phyloP scores from a whole-genome alignment of 768 basidiomycete species.

The Mycena sanguinolenta region DNA sequence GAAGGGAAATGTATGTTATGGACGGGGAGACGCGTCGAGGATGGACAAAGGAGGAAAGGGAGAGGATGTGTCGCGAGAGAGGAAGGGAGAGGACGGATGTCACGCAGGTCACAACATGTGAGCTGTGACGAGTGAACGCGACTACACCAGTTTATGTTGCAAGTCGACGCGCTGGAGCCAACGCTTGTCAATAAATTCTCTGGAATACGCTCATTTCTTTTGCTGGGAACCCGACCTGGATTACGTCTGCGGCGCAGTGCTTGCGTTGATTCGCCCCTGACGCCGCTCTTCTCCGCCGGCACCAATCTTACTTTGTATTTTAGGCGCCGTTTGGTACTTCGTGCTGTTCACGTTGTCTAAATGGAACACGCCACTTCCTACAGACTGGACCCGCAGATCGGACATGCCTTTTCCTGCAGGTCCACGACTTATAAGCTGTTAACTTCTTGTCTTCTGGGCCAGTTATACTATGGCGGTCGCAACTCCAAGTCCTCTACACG shows the following conservation, averaged over 20 bases:
- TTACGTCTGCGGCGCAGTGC: slow-evolving; percentile 11
- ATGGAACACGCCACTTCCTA: slow-evolving; percentile 28
- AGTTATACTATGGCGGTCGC: slow-evolving; percentile 21
- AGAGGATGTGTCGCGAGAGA: slow-evolving; percentile 34
- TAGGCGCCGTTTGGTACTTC: neutral
- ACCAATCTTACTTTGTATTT: neutral
- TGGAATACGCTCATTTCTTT: neutral
- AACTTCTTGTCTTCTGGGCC: neutral
- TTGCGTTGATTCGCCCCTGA: slow-evolving; percentile 8
- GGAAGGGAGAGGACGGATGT: neutral
- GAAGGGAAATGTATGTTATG: slow-evolving; percentile 14
- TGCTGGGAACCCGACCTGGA: neutral
- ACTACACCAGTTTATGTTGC: no score
- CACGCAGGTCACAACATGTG: slow-evolving; percentile 18
- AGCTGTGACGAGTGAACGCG: neutral
- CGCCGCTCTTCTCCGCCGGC: slow-evolving; percentile 18
- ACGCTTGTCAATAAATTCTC: no score
- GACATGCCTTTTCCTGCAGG: slow-evolving; percentile 14
- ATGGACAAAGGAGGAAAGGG: slow-evolving; percentile 18
- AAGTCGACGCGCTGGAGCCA: no score
- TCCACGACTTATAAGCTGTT: slow-evolving; percentile 10
- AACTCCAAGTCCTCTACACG: neutral
- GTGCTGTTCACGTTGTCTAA: slow-evolving; percentile 5
- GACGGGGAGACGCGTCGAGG: slow-evolving; percentile 37
- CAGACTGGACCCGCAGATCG: neutral